A percentile compares a stretch with the other conserved stretches of the same genome.
These are phyloP conservation scores for Talaromyces sp. DNA, from an alignment of 2,329 filamentous ascomycete genomes.

Conservation along the genomic window DNA sequence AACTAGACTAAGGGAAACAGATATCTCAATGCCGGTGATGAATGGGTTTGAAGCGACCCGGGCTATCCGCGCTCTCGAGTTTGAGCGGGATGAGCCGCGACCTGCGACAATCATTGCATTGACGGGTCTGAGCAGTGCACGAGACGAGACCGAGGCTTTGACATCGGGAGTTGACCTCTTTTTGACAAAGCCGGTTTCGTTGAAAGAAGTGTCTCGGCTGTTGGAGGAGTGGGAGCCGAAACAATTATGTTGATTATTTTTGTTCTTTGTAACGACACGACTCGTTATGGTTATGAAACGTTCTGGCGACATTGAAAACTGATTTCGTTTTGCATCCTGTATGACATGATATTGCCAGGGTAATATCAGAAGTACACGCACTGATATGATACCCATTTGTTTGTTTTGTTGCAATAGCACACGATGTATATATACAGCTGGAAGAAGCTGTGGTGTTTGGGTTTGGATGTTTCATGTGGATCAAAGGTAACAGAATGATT, in stretches of 20 bases:
- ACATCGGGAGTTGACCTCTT: conserved; percentile 42
- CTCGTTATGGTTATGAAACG: background rate
- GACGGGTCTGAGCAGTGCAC: conserved; percentile 40
- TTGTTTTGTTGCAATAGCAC: background rate
- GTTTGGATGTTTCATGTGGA: background rate
- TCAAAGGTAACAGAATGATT: background rate
- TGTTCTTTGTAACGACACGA: background rate
- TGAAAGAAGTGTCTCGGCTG: conserved; percentile 38
- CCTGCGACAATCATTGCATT: conserved; percentile 40
- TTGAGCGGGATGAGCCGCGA: conserved; percentile 23
- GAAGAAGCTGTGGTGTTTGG: background rate
- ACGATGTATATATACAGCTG: background rate
- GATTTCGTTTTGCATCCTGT: background rate
- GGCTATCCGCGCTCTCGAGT: conserved; percentile 40
- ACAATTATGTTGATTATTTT: background rate
- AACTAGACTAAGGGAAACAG: conserved; percentile 13
- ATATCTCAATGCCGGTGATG: conserved; percentile 46
- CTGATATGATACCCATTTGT: conserved; percentile 9
- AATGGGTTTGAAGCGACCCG: conserved; percentile 44
- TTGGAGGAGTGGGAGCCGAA: conserved; percentile 34
- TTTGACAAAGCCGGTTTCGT: conserved; percentile 43
- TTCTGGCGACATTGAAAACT: background rate
- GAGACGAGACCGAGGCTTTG: conserved; percentile 39
- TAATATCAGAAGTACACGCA: conserved; percentile 11
- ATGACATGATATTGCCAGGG: background rate